A percentile compares a stretch with the other conserved stretches of the same genome.
Conservation (phyloP, 140 eudicot species). For the Stevia rebaudiana region DNA sequence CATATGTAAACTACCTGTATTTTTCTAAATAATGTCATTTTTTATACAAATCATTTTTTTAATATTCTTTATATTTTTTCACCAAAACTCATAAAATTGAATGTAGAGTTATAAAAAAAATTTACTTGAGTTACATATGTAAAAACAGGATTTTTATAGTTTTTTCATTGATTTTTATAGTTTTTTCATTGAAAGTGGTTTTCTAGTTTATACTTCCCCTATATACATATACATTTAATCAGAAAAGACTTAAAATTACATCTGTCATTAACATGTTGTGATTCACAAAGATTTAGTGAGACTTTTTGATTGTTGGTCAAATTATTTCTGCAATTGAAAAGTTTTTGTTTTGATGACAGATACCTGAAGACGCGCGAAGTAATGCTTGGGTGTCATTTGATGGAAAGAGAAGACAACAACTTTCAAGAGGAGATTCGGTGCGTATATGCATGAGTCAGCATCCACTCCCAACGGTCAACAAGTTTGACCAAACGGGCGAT, state of each 20-base stretch:
- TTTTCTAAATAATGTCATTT: too few relatives aligned
- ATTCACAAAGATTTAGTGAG: constrained; percentile 1
- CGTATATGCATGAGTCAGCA: constrained; percentile 90
- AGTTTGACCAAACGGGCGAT: constrained; percentile 97
- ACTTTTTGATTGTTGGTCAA: not conserved
- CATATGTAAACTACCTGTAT: too few relatives aligned
- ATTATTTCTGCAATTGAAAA: not conserved
- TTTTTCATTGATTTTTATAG: too few relatives aligned
- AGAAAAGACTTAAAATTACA: not conserved
- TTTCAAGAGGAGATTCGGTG: constrained; percentile 92
- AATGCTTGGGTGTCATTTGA: constrained; percentile 99
- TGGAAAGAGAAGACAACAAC: constrained; percentile 99
- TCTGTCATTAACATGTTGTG: not conserved
- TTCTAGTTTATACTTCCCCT: too few relatives aligned
- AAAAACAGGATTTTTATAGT: too few relatives aligned
- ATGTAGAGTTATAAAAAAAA: too few relatives aligned
- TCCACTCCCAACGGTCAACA: constrained; percentile 97
- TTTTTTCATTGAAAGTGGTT: too few relatives aligned
- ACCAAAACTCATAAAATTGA: too few relatives aligned
- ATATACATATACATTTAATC: not conserved
- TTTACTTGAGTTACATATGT: too few relatives aligned
- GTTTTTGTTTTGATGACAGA: constrained; percentile 36
- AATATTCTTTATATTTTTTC: too few relatives aligned
- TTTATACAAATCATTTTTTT: too few relatives aligned
- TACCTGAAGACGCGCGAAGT: constrained; percentile 95